phyloP scores from a whole-genome alignment of 169 alveolate genomes.

The Nephromyces sp. region DNA sequence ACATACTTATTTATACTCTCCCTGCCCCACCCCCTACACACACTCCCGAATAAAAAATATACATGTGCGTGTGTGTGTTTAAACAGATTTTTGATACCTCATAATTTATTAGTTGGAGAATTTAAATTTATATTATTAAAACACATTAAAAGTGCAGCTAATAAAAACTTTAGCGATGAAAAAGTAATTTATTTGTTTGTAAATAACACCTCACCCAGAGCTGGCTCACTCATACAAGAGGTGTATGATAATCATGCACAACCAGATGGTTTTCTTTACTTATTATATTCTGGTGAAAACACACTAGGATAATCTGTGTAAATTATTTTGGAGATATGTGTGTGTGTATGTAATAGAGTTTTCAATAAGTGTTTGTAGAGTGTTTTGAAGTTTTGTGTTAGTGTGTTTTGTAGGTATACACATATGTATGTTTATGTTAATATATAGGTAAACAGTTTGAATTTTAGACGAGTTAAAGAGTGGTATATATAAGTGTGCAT shows the following conservation, averaged over 20 bases:
- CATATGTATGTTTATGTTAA: too few relatives aligned
- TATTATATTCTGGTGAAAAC: conserved; percentile 55
- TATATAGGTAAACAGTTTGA: too few relatives aligned
- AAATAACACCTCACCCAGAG: conserved; percentile 48
- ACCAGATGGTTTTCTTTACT: conserved; percentile 63
- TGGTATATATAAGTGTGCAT: too few relatives aligned
- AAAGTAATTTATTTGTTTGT: conserved; percentile 51
- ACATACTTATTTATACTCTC: too few relatives aligned
- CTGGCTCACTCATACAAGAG: conserved; percentile 56
- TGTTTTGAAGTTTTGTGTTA: too few relatives aligned
- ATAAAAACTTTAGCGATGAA: conserved; percentile 35
- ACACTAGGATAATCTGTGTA: conserved; percentile 41
- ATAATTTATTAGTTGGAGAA: conserved; percentile 52
- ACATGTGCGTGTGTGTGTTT: background rate
- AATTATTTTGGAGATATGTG: too few relatives aligned
- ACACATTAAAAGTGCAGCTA: conserved; percentile 55
- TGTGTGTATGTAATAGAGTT: too few relatives aligned
- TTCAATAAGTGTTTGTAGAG: too few relatives aligned
- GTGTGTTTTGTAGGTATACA: too few relatives aligned
- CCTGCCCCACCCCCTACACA: too few relatives aligned
- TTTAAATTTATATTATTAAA: conserved; percentile 61
- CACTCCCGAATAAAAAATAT: too few relatives aligned
- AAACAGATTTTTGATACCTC: conserved; percentile 47
- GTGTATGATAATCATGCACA: conserved; percentile 56
- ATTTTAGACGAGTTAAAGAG: too few relatives aligned